Percentiles rank a stretch among this genome's conserved stretches.
phyloP scores from a whole-genome alignment of 345 rosid genomes.

The Eucalyptus guilfoylei region DNA sequence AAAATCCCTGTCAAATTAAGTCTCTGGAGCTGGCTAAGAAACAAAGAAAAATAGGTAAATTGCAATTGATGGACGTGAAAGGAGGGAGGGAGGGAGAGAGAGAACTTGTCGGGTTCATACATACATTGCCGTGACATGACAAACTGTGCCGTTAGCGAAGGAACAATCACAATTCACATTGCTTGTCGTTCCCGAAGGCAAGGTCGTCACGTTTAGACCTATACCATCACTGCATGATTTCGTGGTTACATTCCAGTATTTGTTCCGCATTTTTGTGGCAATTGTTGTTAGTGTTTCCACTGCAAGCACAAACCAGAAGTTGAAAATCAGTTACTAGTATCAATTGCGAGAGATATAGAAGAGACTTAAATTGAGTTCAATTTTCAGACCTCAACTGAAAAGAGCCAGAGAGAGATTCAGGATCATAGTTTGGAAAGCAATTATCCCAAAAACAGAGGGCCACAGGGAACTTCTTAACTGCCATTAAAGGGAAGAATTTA shows the following conservation, averaged over 20 bases:
- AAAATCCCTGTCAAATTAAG: slow-evolving; percentile 42
- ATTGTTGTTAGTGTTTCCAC: neutral
- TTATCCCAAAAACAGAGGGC: neutral
- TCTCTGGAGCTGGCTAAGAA: slow-evolving; percentile 33
- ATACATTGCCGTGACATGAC: neutral
- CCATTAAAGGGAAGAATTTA: neutral
- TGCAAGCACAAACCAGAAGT: neutral
- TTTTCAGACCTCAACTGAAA: neutral
- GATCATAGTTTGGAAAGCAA: neutral
- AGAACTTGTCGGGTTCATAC: neutral
- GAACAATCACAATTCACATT: neutral
- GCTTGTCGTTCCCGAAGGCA: neutral
- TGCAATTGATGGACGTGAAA: neutral
- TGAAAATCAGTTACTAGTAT: neutral
- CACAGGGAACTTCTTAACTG: neutral
- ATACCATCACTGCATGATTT: neutral
- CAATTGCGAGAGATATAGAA: neutral
- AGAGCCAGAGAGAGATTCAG: neutral
- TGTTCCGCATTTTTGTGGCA: neutral
- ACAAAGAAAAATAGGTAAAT: neutral
- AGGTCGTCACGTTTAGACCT: neutral
- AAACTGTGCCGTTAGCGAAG: neutral
- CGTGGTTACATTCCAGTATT: neutral
- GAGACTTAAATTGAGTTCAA: neutral
- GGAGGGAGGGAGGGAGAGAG: accelerated